Conservation (phyloP, 768 basidiomycete species). For the Gymnopilus dilepis region DNA sequence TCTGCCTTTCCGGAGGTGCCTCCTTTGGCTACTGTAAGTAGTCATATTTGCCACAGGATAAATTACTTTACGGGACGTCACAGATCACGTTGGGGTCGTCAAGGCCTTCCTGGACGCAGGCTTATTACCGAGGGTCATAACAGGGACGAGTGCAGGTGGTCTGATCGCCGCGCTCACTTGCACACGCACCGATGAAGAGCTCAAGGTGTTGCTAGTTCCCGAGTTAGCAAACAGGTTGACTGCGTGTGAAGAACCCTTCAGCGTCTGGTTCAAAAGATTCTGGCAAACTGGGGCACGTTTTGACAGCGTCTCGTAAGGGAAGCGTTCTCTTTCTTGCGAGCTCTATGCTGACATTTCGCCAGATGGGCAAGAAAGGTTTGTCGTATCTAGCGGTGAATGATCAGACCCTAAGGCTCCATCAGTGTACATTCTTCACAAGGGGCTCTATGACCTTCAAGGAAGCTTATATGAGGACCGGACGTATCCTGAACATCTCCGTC, state of each 20-base stretch:
- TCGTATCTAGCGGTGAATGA: not conserved
- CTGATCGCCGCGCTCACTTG: constrained; percentile 79
- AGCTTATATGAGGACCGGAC: constrained; percentile 90
- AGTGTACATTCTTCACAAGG: constrained; percentile 89
- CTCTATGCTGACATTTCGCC: constrained; percentile 17
- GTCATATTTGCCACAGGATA: not conserved
- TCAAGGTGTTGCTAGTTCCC: constrained; percentile 78
- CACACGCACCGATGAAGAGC: constrained; percentile 88
- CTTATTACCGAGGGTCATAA: constrained; percentile 88
- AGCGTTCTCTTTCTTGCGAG: constrained; percentile 4
- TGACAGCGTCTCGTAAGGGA: constrained; percentile 68
- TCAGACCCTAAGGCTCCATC: not conserved
- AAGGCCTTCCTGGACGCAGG: constrained; percentile 90
- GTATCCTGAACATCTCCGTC: constrained; percentile 93
- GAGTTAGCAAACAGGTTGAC: constrained; percentile 84
- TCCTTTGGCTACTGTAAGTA: constrained; percentile 91
- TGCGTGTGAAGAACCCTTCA: constrained; percentile 79
- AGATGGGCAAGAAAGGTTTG: constrained; percentile 89
- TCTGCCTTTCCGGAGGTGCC: constrained; percentile 96
- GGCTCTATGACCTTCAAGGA: constrained; percentile 96
- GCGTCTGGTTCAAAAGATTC: constrained; percentile 73
- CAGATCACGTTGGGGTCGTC: constrained; percentile 90
- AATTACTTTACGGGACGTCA: constrained; percentile 5
- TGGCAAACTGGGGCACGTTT: constrained; percentile 94
- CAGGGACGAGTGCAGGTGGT: constrained; percentile 94